These are phyloP conservation scores for Arabidopsis lyrata DNA, from an alignment of 441 rosid species.

Conservation along the genomic window DNA sequence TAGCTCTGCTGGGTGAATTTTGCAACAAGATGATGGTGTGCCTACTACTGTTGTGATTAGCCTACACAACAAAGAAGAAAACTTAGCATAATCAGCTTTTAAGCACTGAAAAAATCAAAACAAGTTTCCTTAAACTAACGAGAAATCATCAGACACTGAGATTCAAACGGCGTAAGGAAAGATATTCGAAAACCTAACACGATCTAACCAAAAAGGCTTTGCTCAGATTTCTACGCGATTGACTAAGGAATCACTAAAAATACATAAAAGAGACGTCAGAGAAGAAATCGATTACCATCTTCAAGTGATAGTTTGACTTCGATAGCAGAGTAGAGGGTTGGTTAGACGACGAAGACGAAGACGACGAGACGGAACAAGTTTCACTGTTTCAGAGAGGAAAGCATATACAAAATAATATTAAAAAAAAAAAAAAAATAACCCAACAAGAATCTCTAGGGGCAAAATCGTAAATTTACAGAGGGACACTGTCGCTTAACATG, in stretches of 20 bases:
- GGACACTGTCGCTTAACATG: background rate
- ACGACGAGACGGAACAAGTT: slow-evolving; percentile 1
- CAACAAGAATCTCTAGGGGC: slow-evolving; percentile 13
- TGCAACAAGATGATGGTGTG: slow-evolving; percentile 97
- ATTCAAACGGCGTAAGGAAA: background rate
- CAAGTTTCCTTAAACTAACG: background rate
- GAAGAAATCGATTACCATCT: slow-evolving; percentile 40
- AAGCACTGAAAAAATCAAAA: slow-evolving; percentile 7
- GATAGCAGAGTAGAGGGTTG: background rate
- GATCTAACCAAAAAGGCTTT: slow-evolving; percentile 1
- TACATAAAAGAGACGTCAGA: background rate
- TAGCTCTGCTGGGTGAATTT: slow-evolving; percentile 74
- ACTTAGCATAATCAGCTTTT: slow-evolving; percentile 36
- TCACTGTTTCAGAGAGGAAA: background rate
- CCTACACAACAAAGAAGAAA: slow-evolving; percentile 51
- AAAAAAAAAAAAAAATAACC: background rate
- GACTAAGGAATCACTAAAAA: background rate
- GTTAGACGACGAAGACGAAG: slow-evolving; percentile 6
- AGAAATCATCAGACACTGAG: slow-evolving; percentile 13
- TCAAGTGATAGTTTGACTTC: slow-evolving; percentile 27
- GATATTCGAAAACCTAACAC: slow-evolving; percentile 43
- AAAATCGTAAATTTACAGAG: background rate
- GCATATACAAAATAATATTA: no score
- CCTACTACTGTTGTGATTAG: slow-evolving; percentile 63
- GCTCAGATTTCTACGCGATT: background rate